Base-by-base conservation (phyloP, 2,329 filamentous ascomycete species). In the Sclerotinia nivalis region DNA sequence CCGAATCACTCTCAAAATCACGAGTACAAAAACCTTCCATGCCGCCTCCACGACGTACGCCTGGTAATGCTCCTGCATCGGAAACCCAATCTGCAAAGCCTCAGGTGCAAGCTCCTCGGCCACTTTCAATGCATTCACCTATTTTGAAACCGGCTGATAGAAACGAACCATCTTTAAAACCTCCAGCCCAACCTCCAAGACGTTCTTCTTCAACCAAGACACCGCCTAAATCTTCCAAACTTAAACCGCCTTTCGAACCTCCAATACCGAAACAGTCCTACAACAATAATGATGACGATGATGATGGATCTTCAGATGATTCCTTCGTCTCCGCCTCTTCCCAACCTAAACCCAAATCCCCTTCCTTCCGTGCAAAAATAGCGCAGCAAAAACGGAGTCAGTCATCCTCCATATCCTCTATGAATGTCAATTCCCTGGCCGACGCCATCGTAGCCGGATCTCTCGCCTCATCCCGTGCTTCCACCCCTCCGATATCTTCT, bases 381-480 rank as follows among this genome's bases (percentile, higher is more conserved):
- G 75, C 49, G 75, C 58, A 69, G 20, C 71, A 74, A 71, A 73
- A 73, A 31, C 69, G 74, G 72, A 43, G 20, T 69, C 37, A 73
- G 69, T 54, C 60, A 13, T 74, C 75, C 25, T 37, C 70, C 37
- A 70, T 71, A 45, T 74, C 73, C 34, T 70, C 69, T 66, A 83
- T 89, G 40, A 85, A 86, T 0, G 83, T 92, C 13, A 86, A 89
- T 70, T 88, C 88, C 0, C 85, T 94, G 10, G 89, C 91, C 18
- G 87, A 88, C 75, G 92, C 92, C 72, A 93, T 94, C 70, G 86
- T 94, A 75, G 91, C 91, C 2, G 89, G 91, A 2, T 91, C 89
- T 34, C 83, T 94, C 0, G 92, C 92, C 7, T 88, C 90, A 0
- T 84, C 88, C 2, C 87, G 88, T 13, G 80, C 78, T 31, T 78